Base-by-base conservation (phyloP, 768 basidiomycete species). In the Lactarius psammicola region DNA sequence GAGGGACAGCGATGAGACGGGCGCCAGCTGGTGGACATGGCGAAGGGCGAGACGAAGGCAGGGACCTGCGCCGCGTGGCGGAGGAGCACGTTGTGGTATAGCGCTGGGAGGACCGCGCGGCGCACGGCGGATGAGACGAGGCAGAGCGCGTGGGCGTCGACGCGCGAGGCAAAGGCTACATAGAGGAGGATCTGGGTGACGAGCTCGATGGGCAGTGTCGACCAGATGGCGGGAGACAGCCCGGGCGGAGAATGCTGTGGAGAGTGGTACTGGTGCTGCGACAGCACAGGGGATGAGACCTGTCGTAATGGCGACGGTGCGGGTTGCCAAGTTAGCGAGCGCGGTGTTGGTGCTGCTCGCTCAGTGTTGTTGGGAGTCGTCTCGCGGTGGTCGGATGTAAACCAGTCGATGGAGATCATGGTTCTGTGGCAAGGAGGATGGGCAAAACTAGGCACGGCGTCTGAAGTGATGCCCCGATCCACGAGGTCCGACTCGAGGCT, bases 51-150 rank as follows among this genome's bases (percentile, higher is more conserved):
- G n/a, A 69, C 64, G 49, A 70, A 66, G 31, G 36, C 56, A 26
- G 68, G 53, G 7, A 69, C 69, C 30, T 70, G 69, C 8, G 65
- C 62, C 7, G 69, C 68, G 31, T 58, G 55, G 56, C 68, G 68
- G 49, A 70, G 64, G 51, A 69, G 54, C 28, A 70, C 68, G 59
- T 62, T 69, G 56, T 66, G 49, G 56, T 70, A 70, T 13, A 70
- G 51, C 1, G 62, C 62, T 9, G 69, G 68, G 20, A 70, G 68
- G n/a, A 69, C 64, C 28, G 66, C 55, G 8, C 69, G 69, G 53
- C 68, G 69, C 10, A 69, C 69, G 11, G 69, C 63, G 53, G 66
- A 68, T 28, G 69, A 70, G n/a, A 70, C 69, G 59, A 70, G 68
- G 62, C 68, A 69, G 18, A 70, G 59, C 4, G 59, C 60, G 56